Evolutionary conservation across 2,329 filamentous ascomycete species (phyloP), one percentile per base, ranked within the genome.

Genomic region (Ophiocordyceps sinensis): DNA sequence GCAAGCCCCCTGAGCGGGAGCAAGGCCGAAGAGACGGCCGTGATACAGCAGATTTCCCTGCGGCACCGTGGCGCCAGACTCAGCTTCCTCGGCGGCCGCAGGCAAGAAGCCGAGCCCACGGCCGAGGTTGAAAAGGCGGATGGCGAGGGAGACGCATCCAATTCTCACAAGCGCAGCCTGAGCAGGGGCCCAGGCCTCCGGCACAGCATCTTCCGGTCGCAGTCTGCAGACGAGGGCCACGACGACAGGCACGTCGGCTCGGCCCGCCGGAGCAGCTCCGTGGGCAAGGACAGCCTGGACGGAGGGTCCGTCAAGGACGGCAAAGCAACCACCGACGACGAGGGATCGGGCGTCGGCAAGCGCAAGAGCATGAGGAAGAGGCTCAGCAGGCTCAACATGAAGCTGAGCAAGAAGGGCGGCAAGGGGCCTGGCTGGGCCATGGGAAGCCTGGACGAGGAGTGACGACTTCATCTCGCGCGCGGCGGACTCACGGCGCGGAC

Each of bases 301-400:
- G 48, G 53, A 13, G 44, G 52, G 6, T 47, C 47, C 7, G 44
- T 47, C 13, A 44, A 46, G 12, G 47, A 50, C 12, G 51, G 52
- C 17, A 47, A 53, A 10, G 50, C 55, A 37, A 32, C 23, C 6
- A 41, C 51, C 19, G 41, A 42, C 1, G 50, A 54, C 28, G 56
- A 53, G 36, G 66, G 60, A 31, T 54, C 58, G 10, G 38, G 39
- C 0, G 36, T 64, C 31, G 56, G 60, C 42, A 69, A 70, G 53
- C 73, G 73, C 40, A 75, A 73, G 30, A 82, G 78, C 43, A 74
- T 93, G 49, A 77, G 80, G 62, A 89, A 86, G 64, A 66, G 86
- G 53, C 68, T 93, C 49, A 91, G 84, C 57, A 67, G 87, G 52
- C 67, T 93, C 53, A 84, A 82, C 56, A 69, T 87, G 39, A 79